A percentile compares a stretch with the other conserved stretches of the same genome.
These are phyloP conservation scores for Apodospora peruviana DNA, from an alignment of 495 filamentous ascomycete genomes.

Conservation along the genomic window DNA sequence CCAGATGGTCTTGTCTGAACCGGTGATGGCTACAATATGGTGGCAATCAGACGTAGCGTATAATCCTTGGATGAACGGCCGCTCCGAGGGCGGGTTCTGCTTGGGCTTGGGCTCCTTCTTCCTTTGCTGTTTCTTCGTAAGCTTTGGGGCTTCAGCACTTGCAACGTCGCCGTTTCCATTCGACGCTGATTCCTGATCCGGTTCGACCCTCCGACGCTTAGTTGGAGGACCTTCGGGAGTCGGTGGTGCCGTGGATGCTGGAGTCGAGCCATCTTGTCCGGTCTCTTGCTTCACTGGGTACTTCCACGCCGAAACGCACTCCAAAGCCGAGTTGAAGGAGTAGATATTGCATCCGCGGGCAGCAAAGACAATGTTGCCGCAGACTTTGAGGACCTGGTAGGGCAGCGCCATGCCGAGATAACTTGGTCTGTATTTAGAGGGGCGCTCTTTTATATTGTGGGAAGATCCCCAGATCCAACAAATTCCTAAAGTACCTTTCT, in stretches of 20 bases:
- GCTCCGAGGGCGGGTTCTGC: conserved; percentile 12
- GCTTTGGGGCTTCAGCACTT: conserved; percentile 2
- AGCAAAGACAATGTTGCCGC: conserved; percentile 34
- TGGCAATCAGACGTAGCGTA: conserved; percentile 53
- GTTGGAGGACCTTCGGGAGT: not conserved
- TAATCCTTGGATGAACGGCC: conserved; percentile 47
- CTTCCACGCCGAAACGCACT: conserved; percentile 36
- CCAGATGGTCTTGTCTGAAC: conserved; percentile 83
- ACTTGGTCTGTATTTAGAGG: no score
- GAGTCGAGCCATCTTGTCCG: not conserved
- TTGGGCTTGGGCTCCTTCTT: conserved; percentile 11
- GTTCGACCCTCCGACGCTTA: not conserved
- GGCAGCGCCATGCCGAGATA: conserved; percentile 26
- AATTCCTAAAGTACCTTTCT: not conserved
- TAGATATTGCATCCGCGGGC: conserved; percentile 37
- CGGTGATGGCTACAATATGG: conserved; percentile 71
- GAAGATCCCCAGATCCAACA: not conserved
- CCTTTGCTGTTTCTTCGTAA: no score
- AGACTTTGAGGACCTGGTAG: conserved; percentile 36
- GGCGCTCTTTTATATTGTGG: not conserved
- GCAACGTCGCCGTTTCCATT: not conserved
- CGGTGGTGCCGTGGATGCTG: not conserved
- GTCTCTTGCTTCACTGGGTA: conserved; percentile 18
- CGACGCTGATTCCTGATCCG: not conserved
- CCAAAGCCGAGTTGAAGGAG: conserved; percentile 30